A percentile compares a stretch with the other conserved stretches of the same genome.
Evolutionary conservation across 495 filamentous ascomycete genomes (phyloP).

Genomic region (Aspergillus cavernicola): DNA sequence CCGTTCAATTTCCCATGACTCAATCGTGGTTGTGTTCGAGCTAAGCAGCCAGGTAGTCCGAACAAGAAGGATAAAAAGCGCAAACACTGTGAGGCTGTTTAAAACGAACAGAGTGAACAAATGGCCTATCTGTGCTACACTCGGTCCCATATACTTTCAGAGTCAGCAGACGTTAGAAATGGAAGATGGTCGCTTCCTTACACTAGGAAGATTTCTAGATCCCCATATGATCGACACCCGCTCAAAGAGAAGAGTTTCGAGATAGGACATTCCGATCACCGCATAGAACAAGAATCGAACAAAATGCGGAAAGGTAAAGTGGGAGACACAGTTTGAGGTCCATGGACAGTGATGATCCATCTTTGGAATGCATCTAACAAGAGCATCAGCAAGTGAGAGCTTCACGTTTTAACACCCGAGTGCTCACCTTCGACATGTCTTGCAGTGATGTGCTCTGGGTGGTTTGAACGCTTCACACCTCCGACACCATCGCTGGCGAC

Average conservation of each 20-base stretch:
- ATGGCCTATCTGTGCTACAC: conserved; percentile 54
- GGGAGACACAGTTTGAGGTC: conserved; percentile 90
- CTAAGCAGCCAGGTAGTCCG: conserved; percentile 55
- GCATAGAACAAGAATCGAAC: conserved; percentile 82
- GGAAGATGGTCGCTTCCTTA: conserved; percentile 25
- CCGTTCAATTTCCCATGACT: conserved; percentile 87
- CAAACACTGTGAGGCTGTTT: conserved; percentile 61
- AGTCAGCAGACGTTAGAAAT: conserved; percentile 12
- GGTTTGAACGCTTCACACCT: conserved; percentile 84
- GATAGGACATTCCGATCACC: conserved; percentile 61
- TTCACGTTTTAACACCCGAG: neutral
- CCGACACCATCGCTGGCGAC: conserved; percentile 68
- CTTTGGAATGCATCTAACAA: conserved; percentile 82
- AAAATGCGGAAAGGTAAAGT: conserved; percentile 87
- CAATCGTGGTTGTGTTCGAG: conserved; percentile 78
- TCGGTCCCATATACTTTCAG: conserved; percentile 71
- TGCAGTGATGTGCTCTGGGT: conserved; percentile 88
- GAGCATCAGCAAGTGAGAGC: neutral
- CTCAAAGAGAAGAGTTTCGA: conserved; percentile 55
- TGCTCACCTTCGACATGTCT: conserved; percentile 65
- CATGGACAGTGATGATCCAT: conserved; percentile 99
- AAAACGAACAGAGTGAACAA: conserved; percentile 62
- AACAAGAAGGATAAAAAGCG: conserved; percentile 60
- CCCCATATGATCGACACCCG: conserved; percentile 63
- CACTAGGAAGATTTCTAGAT: conserved; percentile 63